Evolutionary conservation across 305 asterid genomes (phyloP).

Genomic region (Lippia alba): DNA sequence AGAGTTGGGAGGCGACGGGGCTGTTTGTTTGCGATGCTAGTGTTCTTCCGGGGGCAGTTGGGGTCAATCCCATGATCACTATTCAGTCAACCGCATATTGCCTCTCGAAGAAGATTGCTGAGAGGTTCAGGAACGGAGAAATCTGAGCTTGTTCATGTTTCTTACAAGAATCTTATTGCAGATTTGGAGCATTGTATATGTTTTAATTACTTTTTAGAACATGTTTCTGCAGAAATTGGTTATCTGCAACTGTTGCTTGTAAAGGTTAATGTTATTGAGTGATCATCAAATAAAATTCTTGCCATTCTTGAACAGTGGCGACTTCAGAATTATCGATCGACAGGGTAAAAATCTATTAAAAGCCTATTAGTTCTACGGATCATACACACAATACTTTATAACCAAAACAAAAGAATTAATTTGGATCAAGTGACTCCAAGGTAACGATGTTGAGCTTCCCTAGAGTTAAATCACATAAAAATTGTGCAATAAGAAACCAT

Average conservation of each 20-base stretch:
- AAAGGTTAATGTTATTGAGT: not conserved
- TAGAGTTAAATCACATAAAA: too few species aligned
- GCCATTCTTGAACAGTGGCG: not conserved
- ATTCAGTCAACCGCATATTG: conserved; percentile 76
- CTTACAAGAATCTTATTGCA: not conserved
- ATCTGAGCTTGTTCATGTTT: conserved; percentile 23
- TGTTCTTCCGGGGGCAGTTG: conserved; percentile 79
- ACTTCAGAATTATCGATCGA: too few species aligned
- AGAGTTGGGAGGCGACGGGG: conserved; percentile 91
- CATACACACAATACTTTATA: too few species aligned
- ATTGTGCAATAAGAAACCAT: not conserved
- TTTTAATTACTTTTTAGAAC: not conserved
- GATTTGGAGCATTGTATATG: not conserved
- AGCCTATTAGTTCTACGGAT: too few species aligned
- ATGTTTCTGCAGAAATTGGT: not conserved
- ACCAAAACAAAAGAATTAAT: too few species aligned
- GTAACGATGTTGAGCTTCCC: too few species aligned
- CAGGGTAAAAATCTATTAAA: too few species aligned
- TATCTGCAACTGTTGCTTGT: not conserved
- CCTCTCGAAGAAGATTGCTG: conserved; percentile 60
- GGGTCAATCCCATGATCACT: conserved; percentile 96
- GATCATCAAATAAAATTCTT: not conserved
- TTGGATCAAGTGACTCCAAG: too few species aligned
- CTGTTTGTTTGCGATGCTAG: conserved; percentile 86
- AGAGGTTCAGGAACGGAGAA: conserved; percentile 39